Conservation (phyloP, 2,329 filamentous ascomycete species). For the Balansia obtecta region DNA sequence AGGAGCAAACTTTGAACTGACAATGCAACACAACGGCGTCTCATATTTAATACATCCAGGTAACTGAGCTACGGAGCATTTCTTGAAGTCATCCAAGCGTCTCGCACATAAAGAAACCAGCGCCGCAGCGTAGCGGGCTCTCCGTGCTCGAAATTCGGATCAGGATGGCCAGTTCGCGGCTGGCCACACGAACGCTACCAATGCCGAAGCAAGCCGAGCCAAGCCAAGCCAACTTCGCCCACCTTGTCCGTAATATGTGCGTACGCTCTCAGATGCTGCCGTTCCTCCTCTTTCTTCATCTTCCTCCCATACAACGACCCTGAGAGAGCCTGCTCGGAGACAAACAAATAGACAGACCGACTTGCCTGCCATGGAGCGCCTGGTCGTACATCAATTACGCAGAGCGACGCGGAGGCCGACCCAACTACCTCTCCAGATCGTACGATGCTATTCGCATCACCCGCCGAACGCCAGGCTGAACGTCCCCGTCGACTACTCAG, state of each 20-base stretch:
- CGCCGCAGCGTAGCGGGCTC: background rate
- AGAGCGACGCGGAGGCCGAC: slow-evolving; percentile 14
- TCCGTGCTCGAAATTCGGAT: background rate
- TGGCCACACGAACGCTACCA: slow-evolving; percentile 15
- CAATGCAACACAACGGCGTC: too few species aligned
- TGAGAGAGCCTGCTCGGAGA: background rate
- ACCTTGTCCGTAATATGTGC: background rate
- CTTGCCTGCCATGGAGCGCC: slow-evolving; percentile 18
- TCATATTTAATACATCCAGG: too few species aligned
- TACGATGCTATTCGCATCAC: slow-evolving; percentile 39
- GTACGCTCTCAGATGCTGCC: background rate
- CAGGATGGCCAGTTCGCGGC: background rate
- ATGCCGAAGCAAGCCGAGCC: slow-evolving; percentile 27
- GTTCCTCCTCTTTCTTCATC: background rate
- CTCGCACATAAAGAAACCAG: background rate
- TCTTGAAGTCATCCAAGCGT: background rate
- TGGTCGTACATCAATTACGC: slow-evolving; percentile 18
- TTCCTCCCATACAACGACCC: slow-evolving; percentile 2
- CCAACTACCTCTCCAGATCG: slow-evolving; percentile 11
- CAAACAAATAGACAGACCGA: slow-evolving; percentile 3
- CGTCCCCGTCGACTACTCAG: slow-evolving; percentile 73
- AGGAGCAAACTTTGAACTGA: too few species aligned
- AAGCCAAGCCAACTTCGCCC: slow-evolving; percentile 12
- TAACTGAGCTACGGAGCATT: background rate
- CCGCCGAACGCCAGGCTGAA: slow-evolving; percentile 60